phyloP scores from a whole-genome alignment of 345 rosid species.

The Adansonia digitata region DNA sequence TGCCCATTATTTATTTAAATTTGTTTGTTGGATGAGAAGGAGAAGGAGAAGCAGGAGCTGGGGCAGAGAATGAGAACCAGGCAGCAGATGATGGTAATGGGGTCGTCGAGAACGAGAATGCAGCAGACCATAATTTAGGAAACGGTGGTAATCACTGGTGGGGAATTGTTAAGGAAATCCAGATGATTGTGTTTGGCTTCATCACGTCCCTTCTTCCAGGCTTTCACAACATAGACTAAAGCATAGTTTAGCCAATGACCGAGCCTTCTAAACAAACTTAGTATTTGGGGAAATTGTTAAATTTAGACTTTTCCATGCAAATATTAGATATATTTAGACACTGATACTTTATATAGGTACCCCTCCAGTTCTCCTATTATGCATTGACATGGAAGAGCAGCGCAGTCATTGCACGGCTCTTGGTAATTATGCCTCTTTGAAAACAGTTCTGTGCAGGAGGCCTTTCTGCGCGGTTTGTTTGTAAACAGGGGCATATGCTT shows the following conservation, averaged over 20 bases:
- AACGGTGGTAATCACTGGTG: conserved; percentile 79
- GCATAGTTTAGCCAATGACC: not conserved
- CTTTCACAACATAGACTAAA: conserved; percentile 84
- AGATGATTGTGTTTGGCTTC: conserved; percentile 94
- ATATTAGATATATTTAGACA: no score
- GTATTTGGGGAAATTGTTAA: not conserved
- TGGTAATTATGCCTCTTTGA: no score
- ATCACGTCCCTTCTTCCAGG: conserved; percentile 97
- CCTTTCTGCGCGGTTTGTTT: no score
- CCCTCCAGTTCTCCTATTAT: no score
- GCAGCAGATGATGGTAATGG: conserved; percentile 43
- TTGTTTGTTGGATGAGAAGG: conserved; percentile 38
- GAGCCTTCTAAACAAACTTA: not conserved
- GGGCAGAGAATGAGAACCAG: conserved; percentile 61
- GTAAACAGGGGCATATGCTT: no score
- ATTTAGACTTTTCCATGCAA: not conserved
- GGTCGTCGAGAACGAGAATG: conserved; percentile 56
- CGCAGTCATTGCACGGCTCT: no score
- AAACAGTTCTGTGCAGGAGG: no score
- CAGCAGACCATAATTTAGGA: conserved; percentile 33
- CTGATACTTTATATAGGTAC: no score
- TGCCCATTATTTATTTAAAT: not conserved
- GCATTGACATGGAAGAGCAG: no score
- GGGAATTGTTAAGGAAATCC: conserved; percentile 94
- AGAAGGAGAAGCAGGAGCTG: conserved; percentile 54